A percentile compares a stretch with the other conserved stretches of the same genome.
Conservation (phyloP, 164 flowering plant genomes). For the Brasenia schreberi region DNA sequence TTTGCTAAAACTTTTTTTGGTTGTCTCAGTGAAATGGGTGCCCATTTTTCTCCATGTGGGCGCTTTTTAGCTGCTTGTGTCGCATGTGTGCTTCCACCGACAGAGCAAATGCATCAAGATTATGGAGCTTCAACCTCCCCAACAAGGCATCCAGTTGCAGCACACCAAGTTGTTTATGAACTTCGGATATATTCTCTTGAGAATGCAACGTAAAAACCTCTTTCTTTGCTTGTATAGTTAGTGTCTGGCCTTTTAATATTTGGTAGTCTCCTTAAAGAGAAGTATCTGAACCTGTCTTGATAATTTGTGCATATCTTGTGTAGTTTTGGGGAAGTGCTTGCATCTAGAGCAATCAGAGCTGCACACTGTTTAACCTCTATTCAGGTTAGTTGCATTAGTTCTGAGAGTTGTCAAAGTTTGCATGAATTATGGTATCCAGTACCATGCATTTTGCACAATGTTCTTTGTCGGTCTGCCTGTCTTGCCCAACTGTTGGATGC, state of each 20-base stretch:
- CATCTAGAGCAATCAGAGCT: constrained; percentile 93
- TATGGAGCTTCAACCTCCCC: constrained; percentile 75
- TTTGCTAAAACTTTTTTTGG: background rate
- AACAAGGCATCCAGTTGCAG: constrained; percentile 89
- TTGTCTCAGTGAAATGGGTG: constrained; percentile 95
- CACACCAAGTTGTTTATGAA: constrained; percentile 88
- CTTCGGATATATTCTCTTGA: constrained; percentile 94
- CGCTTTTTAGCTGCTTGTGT: constrained; percentile 97
- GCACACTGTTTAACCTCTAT: constrained; percentile 99
- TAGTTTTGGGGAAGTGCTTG: constrained; percentile 83
- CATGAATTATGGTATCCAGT: background rate
- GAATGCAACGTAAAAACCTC: constrained; percentile 67
- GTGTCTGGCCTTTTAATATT: background rate
- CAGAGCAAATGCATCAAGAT: constrained; percentile 51
- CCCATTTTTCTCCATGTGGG: constrained; percentile 99
- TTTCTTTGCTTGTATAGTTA: background rate
- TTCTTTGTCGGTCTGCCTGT: too few relatives aligned
- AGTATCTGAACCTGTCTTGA: constrained; percentile 3
- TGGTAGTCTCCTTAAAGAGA: background rate
- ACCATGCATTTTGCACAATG: background rate
- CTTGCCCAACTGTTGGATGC: too few relatives aligned
- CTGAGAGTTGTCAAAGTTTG: background rate
- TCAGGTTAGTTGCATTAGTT: constrained; percentile 51
- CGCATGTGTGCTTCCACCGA: constrained; percentile 70
- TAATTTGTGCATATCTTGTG: background rate